Conservation (phyloP, 2,329 filamentous ascomycete genomes). For the Trichoderma asperellum region DNA sequence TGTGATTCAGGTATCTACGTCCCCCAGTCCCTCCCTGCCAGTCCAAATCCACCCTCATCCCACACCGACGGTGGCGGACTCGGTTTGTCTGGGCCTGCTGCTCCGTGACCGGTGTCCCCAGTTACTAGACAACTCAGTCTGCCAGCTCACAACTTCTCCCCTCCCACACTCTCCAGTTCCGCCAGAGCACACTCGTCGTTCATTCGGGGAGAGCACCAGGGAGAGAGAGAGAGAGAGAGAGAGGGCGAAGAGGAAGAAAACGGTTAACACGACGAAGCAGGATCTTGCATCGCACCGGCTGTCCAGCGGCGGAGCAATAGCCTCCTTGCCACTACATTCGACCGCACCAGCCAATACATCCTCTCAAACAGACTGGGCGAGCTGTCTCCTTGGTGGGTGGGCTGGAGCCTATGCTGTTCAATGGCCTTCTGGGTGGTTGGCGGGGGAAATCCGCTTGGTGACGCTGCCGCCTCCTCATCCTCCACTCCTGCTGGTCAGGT, state of each 20-base stretch:
- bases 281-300: slow-evolving; percentile 21
- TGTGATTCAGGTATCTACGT: slow-evolving; percentile 15
- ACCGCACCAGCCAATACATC: slow-evolving; percentile 15
- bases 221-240: not conserved
- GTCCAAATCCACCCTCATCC: slow-evolving; percentile 1
- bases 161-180: slow-evolving; percentile 6
- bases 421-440: slow-evolving; percentile 48
- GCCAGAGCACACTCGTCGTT: slow-evolving; percentile 10
- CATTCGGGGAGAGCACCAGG: not conserved
- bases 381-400: slow-evolving; percentile 16
- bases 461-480: slow-evolving; percentile 28
- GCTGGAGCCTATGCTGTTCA: slow-evolving; percentile 41
- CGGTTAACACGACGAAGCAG: slow-evolving; percentile 23
- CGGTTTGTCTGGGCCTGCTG: not conserved
- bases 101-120: slow-evolving; percentile 12
- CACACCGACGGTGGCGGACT: slow-evolving; percentile 17
- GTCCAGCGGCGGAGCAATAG: slow-evolving; percentile 22
- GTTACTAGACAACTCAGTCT: slow-evolving; percentile 6
- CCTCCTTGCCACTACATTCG: slow-evolving; percentile 5
- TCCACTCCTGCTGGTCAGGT: slow-evolving; percentile 21
- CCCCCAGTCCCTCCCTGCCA: slow-evolving; percentile 1
- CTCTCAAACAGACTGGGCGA: not conserved
- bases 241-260: not conserved
- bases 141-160: slow-evolving; percentile 21
- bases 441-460: slow-evolving; percentile 39